Evolutionary conservation across 2,329 filamentous ascomycete genomes (phyloP).

Genomic region (Purpureocillium lavendulum): DNA sequence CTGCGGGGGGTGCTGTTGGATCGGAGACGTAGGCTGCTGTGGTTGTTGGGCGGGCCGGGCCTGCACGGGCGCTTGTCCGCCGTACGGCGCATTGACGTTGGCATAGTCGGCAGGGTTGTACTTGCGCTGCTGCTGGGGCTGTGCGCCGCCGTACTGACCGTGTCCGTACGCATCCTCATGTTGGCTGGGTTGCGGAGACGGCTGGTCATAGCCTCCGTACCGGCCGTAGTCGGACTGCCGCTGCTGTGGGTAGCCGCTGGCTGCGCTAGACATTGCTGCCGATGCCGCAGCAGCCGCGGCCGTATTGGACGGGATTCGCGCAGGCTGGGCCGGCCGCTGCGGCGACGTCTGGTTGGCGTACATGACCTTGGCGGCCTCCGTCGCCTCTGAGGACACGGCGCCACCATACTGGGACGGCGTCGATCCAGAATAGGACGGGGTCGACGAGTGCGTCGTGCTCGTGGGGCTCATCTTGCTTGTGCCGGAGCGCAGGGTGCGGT

Average conservation of each 20-base stretch:
- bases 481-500: slow-evolving; percentile 55
- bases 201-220: slow-evolving; percentile 22
- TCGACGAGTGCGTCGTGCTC: slow-evolving; percentile 22
- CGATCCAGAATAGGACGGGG: slow-evolving; percentile 25
- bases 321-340: slow-evolving; percentile 40
- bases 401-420: slow-evolving; percentile 1
- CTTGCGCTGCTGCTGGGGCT: slow-evolving; percentile 49
- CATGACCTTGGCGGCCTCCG: slow-evolving; percentile 56
- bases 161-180: slow-evolving; percentile 27
- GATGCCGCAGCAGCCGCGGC: slow-evolving; percentile 49
- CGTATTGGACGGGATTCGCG: slow-evolving; percentile 44
- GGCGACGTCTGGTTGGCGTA: slow-evolving; percentile 47
- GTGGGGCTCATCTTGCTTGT: slow-evolving; percentile 37
- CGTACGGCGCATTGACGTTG: slow-evolving; percentile 43
- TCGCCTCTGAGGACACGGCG: slow-evolving; percentile 33
- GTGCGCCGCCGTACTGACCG: slow-evolving; percentile 21
- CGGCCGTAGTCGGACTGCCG: slow-evolving; percentile 24
- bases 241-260: slow-evolving; percentile 25
- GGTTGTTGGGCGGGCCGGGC: slow-evolving; percentile 24
- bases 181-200: slow-evolving; percentile 20
- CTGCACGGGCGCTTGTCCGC: slow-evolving; percentile 18
- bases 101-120: slow-evolving; percentile 77
- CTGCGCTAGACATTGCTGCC: slow-evolving; percentile 46
- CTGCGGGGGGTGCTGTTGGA: slow-evolving; percentile 25
- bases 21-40: slow-evolving; percentile 20